A percentile compares a stretch with the other conserved stretches of the same genome.
Evolutionary conservation across 2,329 filamentous ascomycete species (phyloP).

Genomic region (Trichoderma afroharzianum): DNA sequence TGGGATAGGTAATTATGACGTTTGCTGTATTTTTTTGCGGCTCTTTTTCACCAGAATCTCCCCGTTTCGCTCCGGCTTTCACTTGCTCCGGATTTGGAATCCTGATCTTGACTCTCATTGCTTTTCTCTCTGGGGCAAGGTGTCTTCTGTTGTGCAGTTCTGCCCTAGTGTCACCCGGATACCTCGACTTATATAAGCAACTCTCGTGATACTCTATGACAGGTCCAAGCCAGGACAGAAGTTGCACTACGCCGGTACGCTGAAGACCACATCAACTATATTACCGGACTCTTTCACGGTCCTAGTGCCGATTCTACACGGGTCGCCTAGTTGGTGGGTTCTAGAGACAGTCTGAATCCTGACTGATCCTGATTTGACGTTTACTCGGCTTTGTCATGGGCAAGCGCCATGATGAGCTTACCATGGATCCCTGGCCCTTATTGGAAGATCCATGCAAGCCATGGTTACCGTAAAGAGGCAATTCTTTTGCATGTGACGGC

Average conservation of each 20-base stretch:
- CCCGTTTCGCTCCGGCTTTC: neutral
- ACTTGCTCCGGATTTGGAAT: neutral
- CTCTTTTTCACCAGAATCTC: neutral
- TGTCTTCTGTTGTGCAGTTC: neutral
- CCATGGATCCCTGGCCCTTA: neutral
- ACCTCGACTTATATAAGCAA: neutral
- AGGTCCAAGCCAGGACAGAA: too few species aligned
- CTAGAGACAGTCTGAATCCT: neutral
- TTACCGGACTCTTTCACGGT: neutral
- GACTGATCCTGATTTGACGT: neutral
- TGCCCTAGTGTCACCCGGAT: neutral
- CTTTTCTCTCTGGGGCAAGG: neutral
- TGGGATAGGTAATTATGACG: neutral
- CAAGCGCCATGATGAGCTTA: neutral
- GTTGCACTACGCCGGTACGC: neutral
- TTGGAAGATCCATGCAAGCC: neutral
- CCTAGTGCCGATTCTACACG: neutral
- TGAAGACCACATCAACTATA: neutral
- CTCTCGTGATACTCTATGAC: neutral
- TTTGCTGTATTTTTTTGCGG: neutral
- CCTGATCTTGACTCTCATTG: neutral
- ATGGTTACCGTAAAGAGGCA: neutral
- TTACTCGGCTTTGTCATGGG: neutral
- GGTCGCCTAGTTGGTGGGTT: neutral
- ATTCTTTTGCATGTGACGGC: conserved; percentile 2